Evolutionary conservation across 139 green algal species (phyloP), one percentile per base, ranked within the genome.

Genomic region (Chara braunii): DNA sequence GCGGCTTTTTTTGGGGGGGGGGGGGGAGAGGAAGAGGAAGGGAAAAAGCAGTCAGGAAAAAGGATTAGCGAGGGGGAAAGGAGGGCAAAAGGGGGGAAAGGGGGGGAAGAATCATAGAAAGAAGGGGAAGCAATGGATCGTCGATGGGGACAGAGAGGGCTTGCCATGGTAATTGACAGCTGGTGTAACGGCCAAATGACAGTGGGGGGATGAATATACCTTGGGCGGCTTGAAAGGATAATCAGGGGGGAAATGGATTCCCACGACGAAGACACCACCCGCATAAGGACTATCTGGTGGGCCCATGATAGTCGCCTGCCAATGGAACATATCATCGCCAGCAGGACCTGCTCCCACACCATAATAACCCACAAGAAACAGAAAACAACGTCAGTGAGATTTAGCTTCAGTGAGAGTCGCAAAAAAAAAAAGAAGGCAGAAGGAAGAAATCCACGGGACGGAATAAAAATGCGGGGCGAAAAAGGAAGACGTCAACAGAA

Each of bases 181-280:
- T n/a, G n/a, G n/a, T n/a, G n/a, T n/a, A n/a, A n/a, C n/a, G n/a
- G n/a, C n/a, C n/a, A n/a, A n/a, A n/a, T n/a, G n/a, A n/a, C n/a
- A n/a, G n/a, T n/a, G n/a, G n/a, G n/a, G n/a, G n/a, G n/a, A n/a
- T n/a, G n/a, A n/a, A n/a, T n/a, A 23, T 63, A 97, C 90, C 81
- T 94, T 94, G 6, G 88, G 88, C 11, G 88, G 87, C 85, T 97
- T 97, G 86, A 98, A 97, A 5, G 89, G 89, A 69, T 96, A 96
- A 74, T 96, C 89, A 14, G 86, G 85, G 34, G 88, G 88, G 74
- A 97, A 97, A 74, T 96, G 88, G 55, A 97, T 97, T 26, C 55
- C 68, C 31, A 74, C 65, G 40, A 74, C 40, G 18, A 97, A 97
- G 5, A 97, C 88, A 26, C 90, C 91, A 23, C 91, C 91, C 8